Evolutionary conservation across 805 yeast genomes (phyloP).

Genomic region (Nakazawaea peltata): DNA sequence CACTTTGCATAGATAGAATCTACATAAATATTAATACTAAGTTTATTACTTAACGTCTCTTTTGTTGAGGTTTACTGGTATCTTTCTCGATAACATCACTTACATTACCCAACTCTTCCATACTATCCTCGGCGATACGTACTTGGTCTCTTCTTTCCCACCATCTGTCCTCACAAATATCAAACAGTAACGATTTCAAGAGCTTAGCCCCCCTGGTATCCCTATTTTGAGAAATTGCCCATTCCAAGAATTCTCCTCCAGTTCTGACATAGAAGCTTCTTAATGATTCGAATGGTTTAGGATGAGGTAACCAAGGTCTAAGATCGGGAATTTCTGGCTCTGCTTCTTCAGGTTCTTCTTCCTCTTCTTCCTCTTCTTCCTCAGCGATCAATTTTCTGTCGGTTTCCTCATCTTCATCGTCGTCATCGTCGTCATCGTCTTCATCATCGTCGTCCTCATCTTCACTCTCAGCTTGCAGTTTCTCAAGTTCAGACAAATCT

Average conservation of each 20-base stretch:
- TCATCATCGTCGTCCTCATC: constrained; percentile 59
- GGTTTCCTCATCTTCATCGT: constrained; percentile 37
- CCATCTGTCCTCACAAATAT: constrained; percentile 89
- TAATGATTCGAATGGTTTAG: constrained; percentile 82
- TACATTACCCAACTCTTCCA: constrained; percentile 88
- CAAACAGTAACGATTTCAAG: constrained; percentile 83
- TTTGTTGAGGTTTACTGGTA: constrained; percentile 32
- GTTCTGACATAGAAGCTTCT: constrained; percentile 82
- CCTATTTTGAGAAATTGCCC: constrained; percentile 85
- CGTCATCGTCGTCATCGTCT: constrained; percentile 66
- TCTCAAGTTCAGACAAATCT: constrained; percentile 53
- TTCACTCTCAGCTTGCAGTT: constrained; percentile 49
- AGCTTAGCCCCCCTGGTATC: constrained; percentile 90
- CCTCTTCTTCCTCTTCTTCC: constrained; percentile 51
- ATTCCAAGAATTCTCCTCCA: constrained; percentile 79
- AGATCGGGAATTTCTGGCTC: constrained; percentile 78
- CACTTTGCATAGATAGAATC: constrained; percentile 65
- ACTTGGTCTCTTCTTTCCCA: constrained; percentile 98
- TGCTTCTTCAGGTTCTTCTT: constrained; percentile 54
- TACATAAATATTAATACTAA: constrained; percentile 8
- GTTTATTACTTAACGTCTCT: constrained; percentile 40
- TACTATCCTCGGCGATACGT: constrained; percentile 77
- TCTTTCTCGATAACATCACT: constrained; percentile 81
- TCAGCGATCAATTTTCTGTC: constrained; percentile 35
- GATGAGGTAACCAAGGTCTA: constrained; percentile 96